Conservation (phyloP, 768 basidiomycete genomes). For the Kwoniella botswanensis region DNA sequence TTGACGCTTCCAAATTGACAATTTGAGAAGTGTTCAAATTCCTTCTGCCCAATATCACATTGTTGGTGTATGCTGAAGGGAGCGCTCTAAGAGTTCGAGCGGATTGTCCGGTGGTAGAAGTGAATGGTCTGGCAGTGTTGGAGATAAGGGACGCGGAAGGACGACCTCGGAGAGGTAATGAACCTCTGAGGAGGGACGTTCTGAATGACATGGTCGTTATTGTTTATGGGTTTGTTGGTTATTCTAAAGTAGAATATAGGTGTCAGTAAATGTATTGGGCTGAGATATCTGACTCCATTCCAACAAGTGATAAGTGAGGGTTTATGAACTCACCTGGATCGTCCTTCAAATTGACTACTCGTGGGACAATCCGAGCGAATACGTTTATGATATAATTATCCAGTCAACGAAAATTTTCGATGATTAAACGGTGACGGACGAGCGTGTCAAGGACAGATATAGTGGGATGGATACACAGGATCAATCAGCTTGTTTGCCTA, state of each 20-base stretch:
- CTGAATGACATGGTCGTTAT: constrained; percentile 28
- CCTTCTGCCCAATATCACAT: constrained; percentile 11
- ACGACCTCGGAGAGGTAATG: not conserved
- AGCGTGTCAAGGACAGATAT: not conserved
- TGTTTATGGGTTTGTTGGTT: not conserved
- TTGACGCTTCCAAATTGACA: constrained; percentile 31
- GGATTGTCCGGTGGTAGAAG: constrained; percentile 19
- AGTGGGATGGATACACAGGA: not conserved
- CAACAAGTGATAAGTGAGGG: no score
- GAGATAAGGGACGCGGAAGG: constrained; percentile 8
- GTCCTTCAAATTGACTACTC: no score
- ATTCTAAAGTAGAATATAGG: not conserved
- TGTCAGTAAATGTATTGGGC: no score
- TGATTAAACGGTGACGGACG: no score
- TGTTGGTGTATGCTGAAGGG: constrained; percentile 15
- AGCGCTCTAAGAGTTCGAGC: constrained; percentile 10
- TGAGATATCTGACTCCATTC: no score
- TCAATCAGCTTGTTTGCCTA: not conserved
- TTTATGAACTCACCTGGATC: no score
- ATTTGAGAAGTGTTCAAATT: constrained; percentile 26
- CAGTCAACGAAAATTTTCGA: no score
- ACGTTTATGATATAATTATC: no score
- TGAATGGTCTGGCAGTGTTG: constrained; percentile 24
- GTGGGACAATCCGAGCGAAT: no score
- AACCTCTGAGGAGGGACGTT: constrained; percentile 33